Evolutionary conservation across 495 filamentous ascomycete genomes (phyloP), one percentile per base, ranked within the genome.

Genomic region (Lasiosphaeria ovina): DNA sequence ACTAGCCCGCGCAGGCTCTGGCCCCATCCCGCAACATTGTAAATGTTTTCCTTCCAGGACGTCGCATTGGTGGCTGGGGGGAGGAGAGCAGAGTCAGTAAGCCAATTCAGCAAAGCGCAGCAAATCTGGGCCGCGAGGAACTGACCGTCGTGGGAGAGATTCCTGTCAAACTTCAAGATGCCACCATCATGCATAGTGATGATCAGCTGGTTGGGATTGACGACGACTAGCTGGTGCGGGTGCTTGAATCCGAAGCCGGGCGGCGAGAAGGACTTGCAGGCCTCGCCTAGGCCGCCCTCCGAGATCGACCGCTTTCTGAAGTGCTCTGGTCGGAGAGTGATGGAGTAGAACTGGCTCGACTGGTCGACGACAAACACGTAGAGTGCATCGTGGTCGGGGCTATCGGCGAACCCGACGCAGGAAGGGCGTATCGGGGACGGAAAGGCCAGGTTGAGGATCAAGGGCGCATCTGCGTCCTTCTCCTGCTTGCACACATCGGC

Each of bases 101-200:
- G 24, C 24, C 24, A 24, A 24, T 24, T 24, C 24, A 24, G 24
- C 24, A 24, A 24, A 24, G 24, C 24, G 24, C 24, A 24, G 24
- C 24, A 24, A 24, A 24, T 24, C 24, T 24, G 24, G 24, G 35
- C 35, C 32, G 2, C 7, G 53, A 36, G 59, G 17, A 50, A n/a
- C 78, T 77, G 75, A 89, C 90, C 83, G 74, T 90, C 87, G 60
- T 86, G 80, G n/a, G 79, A 78, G 50, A 81, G 78, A 63, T 82
- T 80, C 66, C 85, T 83, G 44, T 86, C 86, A 65, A 98, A 78
- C 50, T 81, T 85, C 62, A 97, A 67, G 33, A 97, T 81, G 35
- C 86, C 84, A 35, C 95, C 95, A 76, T 96, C 92, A 57, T 89
- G 84, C 38, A 96, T 81, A 0, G 91, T 87, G 35, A 95, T 79